phyloP scores from a whole-genome alignment of 2,329 filamentous ascomycete genomes.

The Neurospora sp. region DNA sequence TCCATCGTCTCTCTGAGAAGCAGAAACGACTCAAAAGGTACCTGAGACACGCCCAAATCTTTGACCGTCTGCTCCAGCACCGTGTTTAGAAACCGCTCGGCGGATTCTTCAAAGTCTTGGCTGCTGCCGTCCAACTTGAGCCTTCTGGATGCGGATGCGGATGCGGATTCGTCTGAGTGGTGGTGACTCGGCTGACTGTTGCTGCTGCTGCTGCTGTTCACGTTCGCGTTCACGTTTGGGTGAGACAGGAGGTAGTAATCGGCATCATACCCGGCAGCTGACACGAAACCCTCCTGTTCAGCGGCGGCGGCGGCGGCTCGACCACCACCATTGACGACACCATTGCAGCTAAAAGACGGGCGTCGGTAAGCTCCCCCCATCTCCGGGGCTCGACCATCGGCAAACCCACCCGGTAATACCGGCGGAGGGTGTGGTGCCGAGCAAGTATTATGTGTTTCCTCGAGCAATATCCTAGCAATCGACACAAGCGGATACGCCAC shows the following conservation, averaged over 20 bases:
- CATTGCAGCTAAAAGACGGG: slow-evolving; percentile 1
- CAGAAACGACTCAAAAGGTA: slow-evolving; percentile 2
- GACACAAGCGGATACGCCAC: background rate
- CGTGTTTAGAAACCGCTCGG: slow-evolving; percentile 7
- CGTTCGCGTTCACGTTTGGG: background rate
- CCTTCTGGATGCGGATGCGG: background rate
- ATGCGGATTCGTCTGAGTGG: background rate
- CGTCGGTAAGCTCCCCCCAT: background rate
- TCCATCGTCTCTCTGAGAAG: slow-evolving; percentile 3
- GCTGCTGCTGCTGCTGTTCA: background rate
- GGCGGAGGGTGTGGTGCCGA: background rate
- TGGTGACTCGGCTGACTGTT: background rate
- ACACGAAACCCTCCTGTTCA: background rate
- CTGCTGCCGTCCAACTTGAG: background rate
- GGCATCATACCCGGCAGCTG: background rate
- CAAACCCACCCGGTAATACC: background rate
- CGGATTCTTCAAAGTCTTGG: slow-evolving; percentile 4
- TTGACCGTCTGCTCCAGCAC: slow-evolving; percentile 8
- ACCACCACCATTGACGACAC: slow-evolving; percentile 1
- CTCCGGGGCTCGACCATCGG: background rate
- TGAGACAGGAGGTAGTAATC: background rate
- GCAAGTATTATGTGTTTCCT: background rate
- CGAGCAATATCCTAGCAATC: background rate
- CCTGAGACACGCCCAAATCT: background rate
- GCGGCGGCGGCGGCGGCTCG: background rate